A percentile compares a stretch with the other conserved stretches of the same genome.
Conservation (phyloP, 2,329 filamentous ascomycete genomes). For the Colletotrichum lentis region DNA sequence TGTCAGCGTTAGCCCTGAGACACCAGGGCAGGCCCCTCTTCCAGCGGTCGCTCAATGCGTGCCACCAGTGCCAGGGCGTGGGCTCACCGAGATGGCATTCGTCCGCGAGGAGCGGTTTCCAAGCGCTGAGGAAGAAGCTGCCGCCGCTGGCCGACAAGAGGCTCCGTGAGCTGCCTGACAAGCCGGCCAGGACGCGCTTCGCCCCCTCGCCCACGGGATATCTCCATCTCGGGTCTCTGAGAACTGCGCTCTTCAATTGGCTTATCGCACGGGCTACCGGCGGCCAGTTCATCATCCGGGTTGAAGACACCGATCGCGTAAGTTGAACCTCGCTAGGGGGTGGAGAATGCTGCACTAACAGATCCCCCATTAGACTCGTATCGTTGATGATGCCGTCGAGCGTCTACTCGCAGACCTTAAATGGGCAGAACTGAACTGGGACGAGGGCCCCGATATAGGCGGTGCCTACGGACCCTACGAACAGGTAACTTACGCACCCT, state of each 20-base stretch:
- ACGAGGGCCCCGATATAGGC: slow-evolving; percentile 88
- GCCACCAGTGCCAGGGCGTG: slow-evolving; percentile 10
- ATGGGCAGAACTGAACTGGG: slow-evolving; percentile 93
- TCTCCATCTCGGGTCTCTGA: slow-evolving; percentile 87
- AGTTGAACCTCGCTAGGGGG: slow-evolving; percentile 39
- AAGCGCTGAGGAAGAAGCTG: slow-evolving; percentile 38
- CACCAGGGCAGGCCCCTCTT: slow-evolving; percentile 18
- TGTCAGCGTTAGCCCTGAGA: slow-evolving; percentile 31
- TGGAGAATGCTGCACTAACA: slow-evolving; percentile 2
- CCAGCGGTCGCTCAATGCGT: slow-evolving; percentile 4
- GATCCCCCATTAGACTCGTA: slow-evolving; percentile 70
- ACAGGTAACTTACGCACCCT: slow-evolving; percentile 63
- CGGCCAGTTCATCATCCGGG: slow-evolving; percentile 87
- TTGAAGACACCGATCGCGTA: slow-evolving; percentile 96
- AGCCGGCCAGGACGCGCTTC: slow-evolving; percentile 73
- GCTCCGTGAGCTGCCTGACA: slow-evolving; percentile 54
- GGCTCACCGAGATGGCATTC: slow-evolving; percentile 32
- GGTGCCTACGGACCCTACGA: slow-evolving; percentile 86
- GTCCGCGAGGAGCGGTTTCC: slow-evolving; percentile 31
- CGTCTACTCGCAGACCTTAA: slow-evolving; percentile 79
- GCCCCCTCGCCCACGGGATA: slow-evolving; percentile 96
- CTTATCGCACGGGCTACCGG: slow-evolving; percentile 86
- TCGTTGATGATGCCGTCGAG: slow-evolving; percentile 80
- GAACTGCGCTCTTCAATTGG: slow-evolving; percentile 96
- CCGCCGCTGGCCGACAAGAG: slow-evolving; percentile 32